Percentiles rank a stretch among this genome's conserved stretches.
Evolutionary conservation across 768 basidiomycete genomes (phyloP).

Genomic region (Pleurotus tuoliensis): DNA sequence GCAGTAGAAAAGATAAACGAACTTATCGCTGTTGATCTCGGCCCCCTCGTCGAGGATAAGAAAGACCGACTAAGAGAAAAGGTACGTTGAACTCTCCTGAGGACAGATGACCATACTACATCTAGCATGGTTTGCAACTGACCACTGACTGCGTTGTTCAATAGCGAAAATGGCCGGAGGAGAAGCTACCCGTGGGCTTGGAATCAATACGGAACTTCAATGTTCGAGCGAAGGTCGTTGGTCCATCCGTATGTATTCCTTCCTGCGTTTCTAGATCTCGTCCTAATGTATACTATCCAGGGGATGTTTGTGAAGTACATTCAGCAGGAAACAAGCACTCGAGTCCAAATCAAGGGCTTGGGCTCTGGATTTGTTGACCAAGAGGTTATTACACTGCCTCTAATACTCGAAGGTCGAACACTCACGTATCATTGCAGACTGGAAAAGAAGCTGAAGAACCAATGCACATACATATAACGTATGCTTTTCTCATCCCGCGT

Average conservation of each 20-base stretch:
- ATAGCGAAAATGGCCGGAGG: slow-evolving; percentile 97
- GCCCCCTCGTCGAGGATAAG: slow-evolving; percentile 78
- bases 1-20: slow-evolving; percentile 75
- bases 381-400: slow-evolving; percentile 11
- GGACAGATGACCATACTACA: not conserved
- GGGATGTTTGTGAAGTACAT: slow-evolving; percentile 90
- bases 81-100: slow-evolving; percentile 30
- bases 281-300: not conserved
- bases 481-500: slow-evolving; percentile 25
- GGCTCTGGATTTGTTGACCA: slow-evolving; percentile 93
- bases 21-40: slow-evolving; percentile 68
- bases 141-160: not conserved
- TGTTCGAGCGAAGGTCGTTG: slow-evolving; percentile 95
- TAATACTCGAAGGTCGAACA: not conserved
- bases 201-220: slow-evolving; percentile 96
- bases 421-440: slow-evolving; percentile 38
- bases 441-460: slow-evolving; percentile 86
- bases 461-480: slow-evolving; percentile 92
- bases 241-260: slow-evolving; percentile 66
- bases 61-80: slow-evolving; percentile 64
- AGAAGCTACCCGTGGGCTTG: slow-evolving; percentile 85
- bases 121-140: not conserved
- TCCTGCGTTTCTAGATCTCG: not conserved
- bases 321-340: slow-evolving; percentile 91
- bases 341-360: slow-evolving; percentile 94